Evolutionary conservation across 129 eudicot genomes (phyloP).

Genomic region (Artemisia tridentata): DNA sequence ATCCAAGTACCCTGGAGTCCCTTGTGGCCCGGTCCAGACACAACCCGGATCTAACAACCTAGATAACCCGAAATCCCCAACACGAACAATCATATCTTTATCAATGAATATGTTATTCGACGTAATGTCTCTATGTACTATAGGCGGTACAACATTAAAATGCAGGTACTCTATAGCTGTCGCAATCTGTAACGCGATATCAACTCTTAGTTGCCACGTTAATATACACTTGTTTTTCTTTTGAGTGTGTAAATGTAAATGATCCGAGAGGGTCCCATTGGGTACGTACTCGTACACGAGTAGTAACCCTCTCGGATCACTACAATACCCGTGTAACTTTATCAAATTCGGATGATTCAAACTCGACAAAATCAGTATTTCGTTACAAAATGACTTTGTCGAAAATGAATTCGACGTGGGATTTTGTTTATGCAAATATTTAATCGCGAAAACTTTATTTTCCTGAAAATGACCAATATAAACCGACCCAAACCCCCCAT

Average conservation of each 20-base stretch:
- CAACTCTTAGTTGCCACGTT: conserved; percentile 56
- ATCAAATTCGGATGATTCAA: conserved; percentile 78
- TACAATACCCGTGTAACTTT: conserved; percentile 84
- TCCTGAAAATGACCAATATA: conserved; percentile 61
- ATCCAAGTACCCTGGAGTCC: conserved; percentile 91
- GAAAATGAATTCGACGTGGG: conserved; percentile 53
- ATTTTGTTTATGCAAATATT: conserved; percentile 66
- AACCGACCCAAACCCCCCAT: conserved; percentile 94
- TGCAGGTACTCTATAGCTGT: conserved; percentile 81
- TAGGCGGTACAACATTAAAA: conserved; percentile 63
- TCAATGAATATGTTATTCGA: conserved; percentile 76
- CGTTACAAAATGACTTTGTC: conserved; percentile 72
- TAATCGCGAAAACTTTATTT: conserved; percentile 65
- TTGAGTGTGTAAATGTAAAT: conserved; percentile 62
- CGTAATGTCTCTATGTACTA: conserved; percentile 88
- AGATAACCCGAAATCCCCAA: conserved; percentile 92
- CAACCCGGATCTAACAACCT: conserved; percentile 62
- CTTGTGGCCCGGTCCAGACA: conserved; percentile 99
- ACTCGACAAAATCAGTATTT: conserved; percentile 71
- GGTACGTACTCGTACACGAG: conserved; percentile 80
- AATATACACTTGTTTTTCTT: conserved; percentile 36
- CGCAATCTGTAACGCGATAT: conserved; percentile 75
- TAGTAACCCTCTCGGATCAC: conserved; percentile 76
- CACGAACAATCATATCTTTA: conserved; percentile 69
- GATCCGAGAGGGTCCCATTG: conserved; percentile 81